These are phyloP conservation scores for Aspergillus clavatus DNA, from an alignment of 2,329 filamentous ascomycete genomes.

Conservation along the genomic window DNA sequence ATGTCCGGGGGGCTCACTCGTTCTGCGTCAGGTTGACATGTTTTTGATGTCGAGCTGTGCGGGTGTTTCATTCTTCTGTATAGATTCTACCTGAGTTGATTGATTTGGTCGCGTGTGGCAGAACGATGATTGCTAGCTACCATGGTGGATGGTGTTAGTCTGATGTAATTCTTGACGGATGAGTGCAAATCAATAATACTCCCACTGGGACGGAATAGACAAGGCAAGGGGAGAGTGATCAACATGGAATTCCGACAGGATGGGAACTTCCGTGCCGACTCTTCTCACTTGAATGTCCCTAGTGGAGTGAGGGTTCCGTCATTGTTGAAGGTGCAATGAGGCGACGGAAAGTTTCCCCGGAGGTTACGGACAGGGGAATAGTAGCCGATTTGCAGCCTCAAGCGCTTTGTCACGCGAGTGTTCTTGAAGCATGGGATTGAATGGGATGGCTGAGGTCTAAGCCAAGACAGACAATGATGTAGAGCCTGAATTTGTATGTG, in stretches of 20 bases:
- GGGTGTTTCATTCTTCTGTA: too few species aligned
- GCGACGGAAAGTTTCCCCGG: neutral
- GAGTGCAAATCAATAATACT: too few species aligned
- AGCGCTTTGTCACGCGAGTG: neutral
- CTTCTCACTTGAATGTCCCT: neutral
- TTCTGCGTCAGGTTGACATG: neutral
- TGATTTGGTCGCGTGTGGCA: neutral
- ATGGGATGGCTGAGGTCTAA: neutral
- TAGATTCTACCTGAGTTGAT: neutral
- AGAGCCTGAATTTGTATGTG: conserved; percentile 1
- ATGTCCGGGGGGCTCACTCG: neutral
- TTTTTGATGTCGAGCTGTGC: neutral
- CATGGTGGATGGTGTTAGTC: neutral
- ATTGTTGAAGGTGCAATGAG: neutral
- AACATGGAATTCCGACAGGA: neutral
- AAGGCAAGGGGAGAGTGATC: too few species aligned
- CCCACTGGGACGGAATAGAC: neutral
- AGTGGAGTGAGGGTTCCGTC: neutral
- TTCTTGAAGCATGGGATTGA: neutral
- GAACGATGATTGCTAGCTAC: too few species aligned
- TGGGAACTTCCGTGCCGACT: neutral
- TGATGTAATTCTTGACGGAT: too few species aligned
- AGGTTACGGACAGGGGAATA: too few species aligned
- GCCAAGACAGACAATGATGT: neutral
- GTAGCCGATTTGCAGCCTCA: too few species aligned